A percentile compares a stretch with the other conserved stretches of the same genome.
These are phyloP conservation scores for Lactarius akahatsu DNA, from an alignment of 768 basidiomycete species.

Conservation along the genomic window DNA sequence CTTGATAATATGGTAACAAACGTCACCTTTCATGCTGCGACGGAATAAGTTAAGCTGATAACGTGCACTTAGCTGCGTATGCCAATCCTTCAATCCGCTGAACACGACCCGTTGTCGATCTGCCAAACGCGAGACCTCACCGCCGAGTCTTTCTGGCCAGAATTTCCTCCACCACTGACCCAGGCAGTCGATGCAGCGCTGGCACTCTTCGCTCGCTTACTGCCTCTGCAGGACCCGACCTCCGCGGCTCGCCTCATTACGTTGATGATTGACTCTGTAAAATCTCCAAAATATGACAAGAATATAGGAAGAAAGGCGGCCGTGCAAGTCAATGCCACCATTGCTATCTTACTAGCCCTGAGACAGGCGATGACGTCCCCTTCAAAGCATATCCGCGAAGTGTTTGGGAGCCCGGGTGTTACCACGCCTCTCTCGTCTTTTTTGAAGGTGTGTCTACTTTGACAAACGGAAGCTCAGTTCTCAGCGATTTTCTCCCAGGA, in stretches of 20 bases:
- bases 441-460: constrained; percentile 61
- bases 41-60: constrained; percentile 3
- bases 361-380: constrained; percentile 52
- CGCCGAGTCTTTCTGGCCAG: constrained; percentile 49
- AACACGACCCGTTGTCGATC: constrained; percentile 79
- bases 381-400: constrained; percentile 60
- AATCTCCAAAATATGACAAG: constrained; percentile 78
- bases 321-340: constrained; percentile 73
- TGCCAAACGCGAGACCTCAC: constrained; percentile 48
- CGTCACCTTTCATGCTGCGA: not conserved
- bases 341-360: constrained; percentile 71
- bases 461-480: constrained; percentile 3
- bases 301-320: constrained; percentile 87
- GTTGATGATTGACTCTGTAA: constrained; percentile 61
- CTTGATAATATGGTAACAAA: constrained; percentile 72
- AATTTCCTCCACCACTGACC: constrained; percentile 74
- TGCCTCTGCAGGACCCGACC: constrained; percentile 72
- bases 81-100: constrained; percentile 79
- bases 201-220: constrained; percentile 76
- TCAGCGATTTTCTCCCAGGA: constrained; percentile 47
- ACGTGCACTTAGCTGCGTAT: constrained; percentile 54
- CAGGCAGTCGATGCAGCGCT: constrained; percentile 87
- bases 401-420: constrained; percentile 63
- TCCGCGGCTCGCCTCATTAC: constrained; percentile 54
- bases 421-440: constrained; percentile 63